phyloP scores from a whole-genome alignment of 345 rosid species.

The Citrus unshiu region DNA sequence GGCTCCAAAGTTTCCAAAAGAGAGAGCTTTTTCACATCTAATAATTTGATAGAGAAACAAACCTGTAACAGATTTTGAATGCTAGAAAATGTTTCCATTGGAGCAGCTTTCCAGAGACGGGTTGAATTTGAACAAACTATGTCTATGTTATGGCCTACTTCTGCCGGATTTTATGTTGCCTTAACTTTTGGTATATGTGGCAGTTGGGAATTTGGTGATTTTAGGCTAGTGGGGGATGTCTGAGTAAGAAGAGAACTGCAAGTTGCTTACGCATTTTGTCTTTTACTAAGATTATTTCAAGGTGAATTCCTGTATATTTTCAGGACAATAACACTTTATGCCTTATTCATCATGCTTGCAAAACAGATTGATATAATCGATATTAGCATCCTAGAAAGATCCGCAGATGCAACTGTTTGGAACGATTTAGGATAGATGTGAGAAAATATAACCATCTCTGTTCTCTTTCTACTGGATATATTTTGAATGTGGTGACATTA shows the following conservation, averaged over 20 bases:
- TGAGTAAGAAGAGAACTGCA: background rate
- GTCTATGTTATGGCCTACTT: background rate
- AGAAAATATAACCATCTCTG: background rate
- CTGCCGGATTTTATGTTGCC: background rate
- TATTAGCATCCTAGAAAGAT: background rate
- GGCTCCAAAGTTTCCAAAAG: background rate
- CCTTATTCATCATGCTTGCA: background rate
- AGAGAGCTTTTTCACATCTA: background rate
- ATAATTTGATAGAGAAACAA: background rate
- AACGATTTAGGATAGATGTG: background rate
- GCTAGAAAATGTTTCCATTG: background rate
- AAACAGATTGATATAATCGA: background rate
- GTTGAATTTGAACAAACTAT: background rate
- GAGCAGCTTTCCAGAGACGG: background rate
- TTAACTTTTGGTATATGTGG: background rate
- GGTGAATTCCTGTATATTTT: background rate
- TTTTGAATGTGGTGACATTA: background rate
- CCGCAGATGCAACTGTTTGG: background rate
- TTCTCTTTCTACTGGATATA: background rate
- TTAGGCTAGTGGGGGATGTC: background rate
- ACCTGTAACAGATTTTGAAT: background rate
- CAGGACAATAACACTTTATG: background rate
- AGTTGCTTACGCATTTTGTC: background rate
- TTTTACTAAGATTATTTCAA: background rate
- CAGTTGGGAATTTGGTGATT: background rate